Percentiles rank a stretch among this genome's conserved stretches.
Conservation (phyloP, 2,329 filamentous ascomycete genomes). For the Claviceps sp. region DNA sequence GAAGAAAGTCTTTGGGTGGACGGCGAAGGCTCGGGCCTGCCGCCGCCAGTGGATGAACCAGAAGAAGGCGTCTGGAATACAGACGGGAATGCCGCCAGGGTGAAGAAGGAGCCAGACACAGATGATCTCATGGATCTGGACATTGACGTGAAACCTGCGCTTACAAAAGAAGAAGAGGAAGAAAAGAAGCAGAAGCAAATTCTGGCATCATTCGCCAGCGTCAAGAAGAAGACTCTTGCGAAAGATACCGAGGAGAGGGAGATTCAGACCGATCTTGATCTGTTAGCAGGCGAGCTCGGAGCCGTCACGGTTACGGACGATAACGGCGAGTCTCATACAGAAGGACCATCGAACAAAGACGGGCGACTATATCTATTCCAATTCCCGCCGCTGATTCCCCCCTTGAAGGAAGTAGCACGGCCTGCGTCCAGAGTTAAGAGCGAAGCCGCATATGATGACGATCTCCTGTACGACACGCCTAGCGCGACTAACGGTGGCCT, state of each 20-base stretch:
- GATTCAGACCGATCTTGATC: conserved; percentile 26
- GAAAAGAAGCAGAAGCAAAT: conserved; percentile 10
- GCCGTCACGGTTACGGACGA: conserved; percentile 20
- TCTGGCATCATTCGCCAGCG: conserved; percentile 8
- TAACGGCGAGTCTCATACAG: conserved; percentile 14
- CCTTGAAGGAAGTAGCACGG: conserved; percentile 26
- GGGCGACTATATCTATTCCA: conserved; percentile 52
- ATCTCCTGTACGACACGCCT: conserved; percentile 19
- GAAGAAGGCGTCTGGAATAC: conserved; percentile 33
- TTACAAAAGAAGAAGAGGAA: conserved; percentile 8
- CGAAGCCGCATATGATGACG: conserved; percentile 26
- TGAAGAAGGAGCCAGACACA: conserved; percentile 32
- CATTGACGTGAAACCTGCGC: conserved; percentile 12
- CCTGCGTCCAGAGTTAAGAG: conserved; percentile 24
- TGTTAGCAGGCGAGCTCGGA: conserved; percentile 30
- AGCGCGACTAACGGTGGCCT: neutral
- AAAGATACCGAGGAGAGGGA: conserved; percentile 26
- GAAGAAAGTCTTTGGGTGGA: conserved; percentile 35
- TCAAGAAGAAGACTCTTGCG: conserved; percentile 11
- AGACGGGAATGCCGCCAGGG: conserved; percentile 20
- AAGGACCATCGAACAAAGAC: conserved; percentile 27
- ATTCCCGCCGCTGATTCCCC: conserved; percentile 47
- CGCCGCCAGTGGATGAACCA: conserved; percentile 15
- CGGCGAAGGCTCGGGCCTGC: conserved; percentile 16
- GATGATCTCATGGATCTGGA: conserved; percentile 31